phyloP scores from a whole-genome alignment of 352 stramenopile genomes.

The Phytophthora hybrid region DNA sequence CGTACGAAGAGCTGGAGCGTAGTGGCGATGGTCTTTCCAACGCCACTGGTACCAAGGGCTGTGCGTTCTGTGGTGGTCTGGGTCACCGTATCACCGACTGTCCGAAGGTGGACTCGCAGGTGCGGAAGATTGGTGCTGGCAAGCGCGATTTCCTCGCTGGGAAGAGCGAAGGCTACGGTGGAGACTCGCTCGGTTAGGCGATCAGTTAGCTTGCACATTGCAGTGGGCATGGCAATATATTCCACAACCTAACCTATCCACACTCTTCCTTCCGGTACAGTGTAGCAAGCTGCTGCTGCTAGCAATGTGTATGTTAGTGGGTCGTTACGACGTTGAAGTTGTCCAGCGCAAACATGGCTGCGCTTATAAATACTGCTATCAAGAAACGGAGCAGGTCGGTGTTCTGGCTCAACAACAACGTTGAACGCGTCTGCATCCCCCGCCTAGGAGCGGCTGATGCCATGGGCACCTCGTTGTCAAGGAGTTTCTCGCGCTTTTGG shows the following conservation, averaged over 20 bases:
- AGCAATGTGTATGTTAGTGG: no score
- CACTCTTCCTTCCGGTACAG: no score
- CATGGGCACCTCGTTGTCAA: slow-evolving; percentile 80
- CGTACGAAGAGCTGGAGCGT: slow-evolving; percentile 89
- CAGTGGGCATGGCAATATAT: slow-evolving; percentile 20
- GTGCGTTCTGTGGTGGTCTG: slow-evolving; percentile 98
- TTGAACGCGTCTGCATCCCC: slow-evolving; percentile 14
- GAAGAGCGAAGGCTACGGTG: slow-evolving; percentile 93
- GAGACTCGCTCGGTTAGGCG: slow-evolving; percentile 88
- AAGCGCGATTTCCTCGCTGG: slow-evolving; percentile 95
- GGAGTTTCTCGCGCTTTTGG: slow-evolving; percentile 73
- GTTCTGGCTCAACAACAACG: not conserved
- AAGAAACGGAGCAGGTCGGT: slow-evolving; percentile 8
- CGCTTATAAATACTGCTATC: slow-evolving; percentile 34
- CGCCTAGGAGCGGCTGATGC: slow-evolving; percentile 38
- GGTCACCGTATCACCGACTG: slow-evolving; percentile 99
- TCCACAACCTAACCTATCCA: not conserved
- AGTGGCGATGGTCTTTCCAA: slow-evolving; percentile 56
- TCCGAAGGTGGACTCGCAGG: slow-evolving; percentile 99
- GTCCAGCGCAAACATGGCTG: slow-evolving; percentile 4
- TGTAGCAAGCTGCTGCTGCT: no score
- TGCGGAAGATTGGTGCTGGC: slow-evolving; percentile 93
- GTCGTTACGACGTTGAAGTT: slow-evolving; percentile 31
- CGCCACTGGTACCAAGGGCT: slow-evolving; percentile 92
- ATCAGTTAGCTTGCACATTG: slow-evolving; percentile 12